Base-by-base conservation (phyloP, 306 rosid genomes). In the Cajanus cajan region DNA sequence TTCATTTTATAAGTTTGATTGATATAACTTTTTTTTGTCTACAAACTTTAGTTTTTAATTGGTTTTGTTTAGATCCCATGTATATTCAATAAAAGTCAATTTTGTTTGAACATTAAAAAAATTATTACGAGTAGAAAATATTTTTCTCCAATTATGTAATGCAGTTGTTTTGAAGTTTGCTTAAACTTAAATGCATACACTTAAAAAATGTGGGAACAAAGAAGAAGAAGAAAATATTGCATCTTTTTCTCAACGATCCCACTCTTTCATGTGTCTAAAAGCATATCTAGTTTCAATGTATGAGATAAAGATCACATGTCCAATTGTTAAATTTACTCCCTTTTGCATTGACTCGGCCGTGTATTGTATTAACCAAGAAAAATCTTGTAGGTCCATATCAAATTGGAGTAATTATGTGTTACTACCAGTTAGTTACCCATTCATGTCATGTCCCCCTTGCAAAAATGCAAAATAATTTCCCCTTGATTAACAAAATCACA, bases 271-370 rank as follows among this genome's bases (percentile, higher is more conserved):
- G 83, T 72, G 8, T 78, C 33, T 11, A 73, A 72, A 82, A 65
- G 51, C 68, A 48, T 41, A 64, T 1, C 80, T 73, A 43, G 80
- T 82, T 82, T 82, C 86, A 78, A 82, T 82, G 86, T 77, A 83
- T 28, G 83, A 66, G 70, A 66, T 55, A 44, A 57, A 55, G 68
- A 76, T 78, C 80, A 73, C 83, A 45, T 82, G 86, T 47, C 74
- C 62, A 70, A 50, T 70, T 78, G 80, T 64, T 44, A 36, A 65
- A 44, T 65, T 64, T 63, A 62, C 64, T 52, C 51, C 58, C 69
- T 69, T 28, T 41, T 47, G 33, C 72, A 73, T 78, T 83, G 86
- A 72, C 76, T 22, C 36, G 6, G 15, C 12, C 28, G 61, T 71
- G 5, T 22, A 4, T 73, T 7, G 63, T 28, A 24, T 11, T 21